Evolutionary conservation across 2,329 filamentous ascomycete genomes (phyloP).

Genomic region (Rhynchosporium secalis): DNA sequence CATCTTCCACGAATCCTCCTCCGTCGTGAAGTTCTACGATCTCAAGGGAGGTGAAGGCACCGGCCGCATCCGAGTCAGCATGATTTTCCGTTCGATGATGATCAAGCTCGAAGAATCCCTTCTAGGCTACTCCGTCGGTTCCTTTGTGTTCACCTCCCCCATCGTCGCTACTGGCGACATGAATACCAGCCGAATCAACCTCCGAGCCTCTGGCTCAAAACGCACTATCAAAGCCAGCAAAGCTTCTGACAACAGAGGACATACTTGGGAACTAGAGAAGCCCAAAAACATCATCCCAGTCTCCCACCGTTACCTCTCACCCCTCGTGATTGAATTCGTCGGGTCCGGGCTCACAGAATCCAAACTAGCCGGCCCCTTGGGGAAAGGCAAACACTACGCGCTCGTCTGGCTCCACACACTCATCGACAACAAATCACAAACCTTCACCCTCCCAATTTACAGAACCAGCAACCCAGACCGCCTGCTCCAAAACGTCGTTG

Average conservation of each 20-base stretch:
- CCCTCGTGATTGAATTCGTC: constrained; percentile 24
- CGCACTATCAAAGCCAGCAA: constrained; percentile 20
- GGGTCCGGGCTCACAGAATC: constrained; percentile 12
- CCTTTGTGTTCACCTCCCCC: constrained; percentile 24
- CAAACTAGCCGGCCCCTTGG: constrained; percentile 21
- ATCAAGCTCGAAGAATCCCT: constrained; percentile 29
- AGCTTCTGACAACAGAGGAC: constrained; percentile 11
- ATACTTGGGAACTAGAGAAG: constrained; percentile 18
- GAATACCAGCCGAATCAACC: constrained; percentile 20
- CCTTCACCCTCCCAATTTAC: constrained; percentile 25
- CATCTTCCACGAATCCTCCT: constrained; percentile 27
- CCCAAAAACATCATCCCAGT: constrained; percentile 22
- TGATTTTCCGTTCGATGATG: constrained; percentile 29
- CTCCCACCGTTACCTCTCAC: constrained; percentile 22
- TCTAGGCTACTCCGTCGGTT: constrained; percentile 24
- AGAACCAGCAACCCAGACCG: constrained; percentile 26
- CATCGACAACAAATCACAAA: constrained; percentile 22
- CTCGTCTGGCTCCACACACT: constrained; percentile 26
- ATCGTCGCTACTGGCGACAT: constrained; percentile 22
- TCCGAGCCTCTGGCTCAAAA: constrained; percentile 22
- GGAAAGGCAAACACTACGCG: constrained; percentile 25
- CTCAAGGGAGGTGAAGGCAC: constrained; percentile 27
- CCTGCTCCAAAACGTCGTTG: constrained; percentile 24
- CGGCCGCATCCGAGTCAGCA: constrained; percentile 26
- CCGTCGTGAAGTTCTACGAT: constrained; percentile 28